Conservation (phyloP, 441 rosid genomes). For the Theobroma grandiflorum region DNA sequence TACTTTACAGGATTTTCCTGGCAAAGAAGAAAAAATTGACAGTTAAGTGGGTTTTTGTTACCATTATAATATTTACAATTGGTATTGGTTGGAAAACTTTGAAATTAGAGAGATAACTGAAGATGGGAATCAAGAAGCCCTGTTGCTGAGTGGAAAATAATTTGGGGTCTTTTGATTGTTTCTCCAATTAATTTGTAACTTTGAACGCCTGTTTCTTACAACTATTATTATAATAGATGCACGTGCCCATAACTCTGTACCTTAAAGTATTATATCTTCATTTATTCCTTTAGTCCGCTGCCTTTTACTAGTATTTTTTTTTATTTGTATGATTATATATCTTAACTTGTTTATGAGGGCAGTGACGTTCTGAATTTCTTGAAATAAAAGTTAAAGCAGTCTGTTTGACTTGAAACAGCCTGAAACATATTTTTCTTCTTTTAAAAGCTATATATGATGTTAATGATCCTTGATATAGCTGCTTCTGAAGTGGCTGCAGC, state of each 20-base stretch:
- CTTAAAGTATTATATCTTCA: too few species aligned
- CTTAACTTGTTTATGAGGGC: not conserved
- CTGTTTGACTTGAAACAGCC: not conserved
- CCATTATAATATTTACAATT: too few species aligned
- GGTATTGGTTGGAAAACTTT: not conserved
- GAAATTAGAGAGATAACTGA: constrained; percentile 60
- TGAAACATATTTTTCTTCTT: not conserved
- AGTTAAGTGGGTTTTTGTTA: not conserved
- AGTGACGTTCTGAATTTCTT: not conserved
- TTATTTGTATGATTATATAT: not conserved
- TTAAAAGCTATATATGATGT: not conserved
- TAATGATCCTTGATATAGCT: not conserved
- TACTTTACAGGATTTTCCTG: too few species aligned
- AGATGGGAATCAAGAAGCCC: constrained; percentile 69
- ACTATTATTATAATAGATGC: not conserved
- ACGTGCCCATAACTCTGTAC: not conserved
- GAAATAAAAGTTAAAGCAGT: not conserved
- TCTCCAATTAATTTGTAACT: constrained; percentile 54
- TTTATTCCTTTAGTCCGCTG: not conserved
- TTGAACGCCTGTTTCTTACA: constrained; percentile 51
- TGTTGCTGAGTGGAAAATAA: constrained; percentile 74
- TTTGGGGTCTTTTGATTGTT: constrained; percentile 64
- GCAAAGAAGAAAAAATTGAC: not conserved
- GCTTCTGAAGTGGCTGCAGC: not conserved
- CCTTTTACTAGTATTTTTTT: not conserved